A percentile compares a stretch with the other conserved stretches of the same genome.
phyloP scores from a whole-genome alignment of 148 eudicot genomes.

The Heliosperma pusillum region DNA sequence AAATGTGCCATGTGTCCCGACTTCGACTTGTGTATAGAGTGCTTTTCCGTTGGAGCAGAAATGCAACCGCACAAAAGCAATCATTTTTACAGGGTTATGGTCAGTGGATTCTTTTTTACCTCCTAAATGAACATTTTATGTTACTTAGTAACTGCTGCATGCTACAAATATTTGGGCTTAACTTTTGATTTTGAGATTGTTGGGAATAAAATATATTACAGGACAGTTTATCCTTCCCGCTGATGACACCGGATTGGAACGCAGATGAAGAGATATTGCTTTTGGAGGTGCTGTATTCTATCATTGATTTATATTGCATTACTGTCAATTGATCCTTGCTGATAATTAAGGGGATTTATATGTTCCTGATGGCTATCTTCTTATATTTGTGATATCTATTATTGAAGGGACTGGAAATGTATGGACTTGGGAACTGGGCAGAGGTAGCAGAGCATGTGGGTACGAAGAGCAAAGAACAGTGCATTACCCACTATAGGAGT shows the following conservation, averaged over 20 bases:
- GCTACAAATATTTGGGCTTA: neutral
- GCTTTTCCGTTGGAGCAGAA: conserved; percentile 72
- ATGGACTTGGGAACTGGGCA: conserved; percentile 76
- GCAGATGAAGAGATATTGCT: conserved; percentile 77
- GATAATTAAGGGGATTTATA: neutral
- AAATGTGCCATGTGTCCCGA: conserved; percentile 64
- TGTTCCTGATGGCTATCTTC: neutral
- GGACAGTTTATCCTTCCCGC: conserved; percentile 68
- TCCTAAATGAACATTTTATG: neutral
- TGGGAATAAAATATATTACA: conserved; percentile 23
- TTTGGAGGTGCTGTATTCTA: conserved; percentile 46
- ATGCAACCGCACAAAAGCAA: conserved; percentile 64
- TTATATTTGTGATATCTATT: conserved; percentile 5
- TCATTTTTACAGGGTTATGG: conserved; percentile 73
- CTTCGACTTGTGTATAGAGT: conserved; percentile 69
- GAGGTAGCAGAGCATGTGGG: conserved; percentile 83
- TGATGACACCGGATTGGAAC: conserved; percentile 67
- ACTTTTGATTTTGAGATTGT: neutral
- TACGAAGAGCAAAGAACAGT: conserved; percentile 56
- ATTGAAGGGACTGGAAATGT: conserved; percentile 75
- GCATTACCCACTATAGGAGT: conserved; percentile 52
- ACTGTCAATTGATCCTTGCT: neutral
- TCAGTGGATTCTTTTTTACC: conserved; percentile 28
- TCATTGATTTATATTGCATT: neutral
- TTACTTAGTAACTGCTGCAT: neutral